Base-by-base conservation (phyloP, 305 asterid species). In the Solanum aculeatissimum region DNA sequence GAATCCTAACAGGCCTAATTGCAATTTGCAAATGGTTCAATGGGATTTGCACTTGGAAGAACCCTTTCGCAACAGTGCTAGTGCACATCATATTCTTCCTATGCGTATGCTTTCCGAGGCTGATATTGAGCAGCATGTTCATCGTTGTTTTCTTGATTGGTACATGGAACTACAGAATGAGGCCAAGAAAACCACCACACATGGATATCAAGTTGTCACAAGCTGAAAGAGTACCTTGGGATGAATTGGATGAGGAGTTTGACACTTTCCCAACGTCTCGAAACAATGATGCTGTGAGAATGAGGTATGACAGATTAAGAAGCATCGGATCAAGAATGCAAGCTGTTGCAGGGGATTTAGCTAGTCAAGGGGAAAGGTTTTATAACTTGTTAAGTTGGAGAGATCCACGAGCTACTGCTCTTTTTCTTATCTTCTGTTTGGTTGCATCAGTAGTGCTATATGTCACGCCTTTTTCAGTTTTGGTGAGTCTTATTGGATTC, bases 101-200 rank as follows among this genome's bases (percentile, higher is more conserved):
- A n/a, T 89, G 89, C 8, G 94, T 91, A 0, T 91, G 90, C 89
- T 90, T 89, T 88, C 98, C 97, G 9, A 84, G 92, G 91, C 42
- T 89, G 89, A 88, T 95, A 29, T 47, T 90, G 53, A 91, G 96
- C 92, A 77, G 89, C 1, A 69, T 83, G 2, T 95, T 93, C 32
- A 80, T 93, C 3, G 80, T 80, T 85, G 89, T 94, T 60, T 89
- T 93, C 89, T 35, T 91, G 89, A 74, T 90, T 9, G 98, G 98
- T 7, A 79, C 87, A 19, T 90, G 89, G 88, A 94, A 92, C 57
- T 95, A 93, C 32, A 91, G 94, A 0, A 84, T 54, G 23, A 88
- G 98, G 93, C 95, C 98, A 2, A 91, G 95, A 43, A 83, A 94
- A 51, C 98, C 98, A 23, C 94, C 96, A 0, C 95, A 95, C 89